These are phyloP conservation scores for Alternaria sp. DNA, from an alignment of 2,329 filamentous ascomycete species.

Conservation along the genomic window DNA sequence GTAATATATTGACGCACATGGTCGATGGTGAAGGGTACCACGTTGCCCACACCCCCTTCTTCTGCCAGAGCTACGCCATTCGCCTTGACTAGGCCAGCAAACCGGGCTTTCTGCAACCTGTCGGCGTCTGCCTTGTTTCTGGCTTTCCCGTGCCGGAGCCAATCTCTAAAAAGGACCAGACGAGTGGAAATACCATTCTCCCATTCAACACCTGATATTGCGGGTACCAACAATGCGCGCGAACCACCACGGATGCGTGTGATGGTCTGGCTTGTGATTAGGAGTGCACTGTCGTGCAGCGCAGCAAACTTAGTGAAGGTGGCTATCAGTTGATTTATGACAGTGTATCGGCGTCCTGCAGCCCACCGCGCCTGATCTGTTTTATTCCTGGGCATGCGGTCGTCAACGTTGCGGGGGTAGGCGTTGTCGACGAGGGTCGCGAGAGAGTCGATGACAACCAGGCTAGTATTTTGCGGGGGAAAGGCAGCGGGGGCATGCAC, in stretches of 20 bases:
- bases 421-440: conserved; percentile 80
- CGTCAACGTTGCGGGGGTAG: conserved; percentile 68
- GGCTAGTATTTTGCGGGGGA: conserved; percentile 68
- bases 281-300: conserved; percentile 74
- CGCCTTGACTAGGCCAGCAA: conserved; percentile 56
- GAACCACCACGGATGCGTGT: conserved; percentile 77
- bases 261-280: conserved; percentile 81
- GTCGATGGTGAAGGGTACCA: conserved; percentile 61
- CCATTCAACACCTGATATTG: conserved; percentile 80
- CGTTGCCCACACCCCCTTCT: conserved; percentile 54
- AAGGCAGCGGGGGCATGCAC: conserved; percentile 71
- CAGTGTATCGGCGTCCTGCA: conserved; percentile 61
- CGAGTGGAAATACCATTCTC: conserved; percentile 78
- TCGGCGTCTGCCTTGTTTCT: conserved; percentile 37
- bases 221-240: conserved; percentile 75
- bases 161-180: conserved; percentile 82
- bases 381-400: conserved; percentile 56
- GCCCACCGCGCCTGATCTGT: conserved; percentile 59
- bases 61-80: conserved; percentile 52
- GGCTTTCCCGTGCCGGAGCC: conserved; percentile 44
- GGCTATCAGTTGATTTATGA: conserved; percentile 72
- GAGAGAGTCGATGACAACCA: conserved; percentile 81
- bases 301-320: conserved; percentile 76
- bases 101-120: conserved; percentile 48
- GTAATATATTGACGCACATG: conserved; percentile 55